phyloP scores from a whole-genome alignment of 2,329 filamentous ascomycete genomes.

The Fusarium buxicola region DNA sequence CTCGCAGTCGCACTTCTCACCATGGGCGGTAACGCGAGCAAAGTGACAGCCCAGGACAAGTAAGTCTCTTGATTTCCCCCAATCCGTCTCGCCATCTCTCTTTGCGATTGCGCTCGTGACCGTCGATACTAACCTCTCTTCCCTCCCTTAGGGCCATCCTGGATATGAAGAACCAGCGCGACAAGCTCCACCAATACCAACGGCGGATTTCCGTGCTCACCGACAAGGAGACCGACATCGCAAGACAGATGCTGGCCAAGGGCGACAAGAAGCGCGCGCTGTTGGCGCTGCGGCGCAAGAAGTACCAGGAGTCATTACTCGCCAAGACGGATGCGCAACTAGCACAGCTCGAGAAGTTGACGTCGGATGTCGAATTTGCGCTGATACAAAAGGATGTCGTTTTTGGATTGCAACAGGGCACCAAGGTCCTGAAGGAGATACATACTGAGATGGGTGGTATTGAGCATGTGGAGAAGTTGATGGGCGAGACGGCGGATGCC shows the following conservation, averaged over 20 bases:
- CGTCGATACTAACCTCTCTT: conserved; percentile 19
- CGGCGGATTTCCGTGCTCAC: conserved; percentile 88
- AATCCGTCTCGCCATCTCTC: conserved; percentile 20
- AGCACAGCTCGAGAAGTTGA: conserved; percentile 91
- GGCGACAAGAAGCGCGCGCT: conserved; percentile 86
- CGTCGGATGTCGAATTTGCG: conserved; percentile 91
- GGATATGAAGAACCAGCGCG: conserved; percentile 96
- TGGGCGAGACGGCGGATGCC: conserved; percentile 92
- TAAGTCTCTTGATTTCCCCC: conserved; percentile 55
- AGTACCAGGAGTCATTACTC: conserved; percentile 93
- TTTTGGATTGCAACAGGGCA: conserved; percentile 92
- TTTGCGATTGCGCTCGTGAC: conserved; percentile 32
- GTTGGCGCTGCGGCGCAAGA: conserved; percentile 90
- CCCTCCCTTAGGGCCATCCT: conserved; percentile 80
- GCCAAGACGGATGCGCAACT: conserved; percentile 92
- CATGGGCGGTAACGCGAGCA: conserved; percentile 69
- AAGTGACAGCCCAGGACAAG: conserved; percentile 84
- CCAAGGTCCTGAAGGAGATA: conserved; percentile 88
- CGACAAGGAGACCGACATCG: conserved; percentile 86
- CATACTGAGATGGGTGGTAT: conserved; percentile 96
- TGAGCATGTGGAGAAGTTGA: conserved; percentile 92
- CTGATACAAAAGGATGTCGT: conserved; percentile 96
- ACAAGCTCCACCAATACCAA: conserved; percentile 97
- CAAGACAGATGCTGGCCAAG: conserved; percentile 81
- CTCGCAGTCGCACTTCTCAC: conserved; percentile 22